Base-by-base conservation (phyloP, 371 early-diverging fungal species). In the Rhizomucor miehei region DNA sequence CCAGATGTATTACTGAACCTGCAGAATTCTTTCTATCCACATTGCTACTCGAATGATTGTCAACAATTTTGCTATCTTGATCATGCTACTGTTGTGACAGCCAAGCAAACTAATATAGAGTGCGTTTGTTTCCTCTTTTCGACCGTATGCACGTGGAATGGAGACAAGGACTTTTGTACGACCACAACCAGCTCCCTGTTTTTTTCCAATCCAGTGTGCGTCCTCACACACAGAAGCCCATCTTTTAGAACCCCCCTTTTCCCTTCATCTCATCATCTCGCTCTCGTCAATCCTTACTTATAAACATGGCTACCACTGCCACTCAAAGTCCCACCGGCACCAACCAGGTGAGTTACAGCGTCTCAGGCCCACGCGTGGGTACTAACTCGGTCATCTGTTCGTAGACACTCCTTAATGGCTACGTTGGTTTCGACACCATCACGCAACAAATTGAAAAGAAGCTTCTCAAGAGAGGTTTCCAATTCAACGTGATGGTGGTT, bases 351-450 rank as follows among this genome's bases (percentile, higher is more conserved):
- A 49, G 57, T 45, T 51, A 54, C 6, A 5, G 17, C 13, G 29
- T 37, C 12, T 14, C 24, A 6, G n/a, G 20, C 24, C 21, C 19
- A 21, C 37, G n/a, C 37, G 6, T 40, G 5, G n/a, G 19, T n/a
- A 40, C 23, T 43, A 13, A 50, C 51, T n/a, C 41, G 0, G 47
- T 29, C 12, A 5, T 9, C n/a, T n/a, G n/a, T 45, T 45, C 19
- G 46, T 51, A 86, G 87, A 77, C 80, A 54, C 53, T 54, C 39
- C 75, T 86, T 51, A 84, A 83, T 63, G 80, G 82, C 50, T 95
- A 95, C 74, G 96, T 97, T 66, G 97, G 97, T 59, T 95, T 95
- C 73, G 97, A 95, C 74, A 87, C 91, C 60, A 89, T 95, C 78
- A 91, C 95, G 54, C 80, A 84, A 55, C 97, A 97, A 76, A 92